Evolutionary conservation across 352 stramenopile species (phyloP).

Genomic region (Plasmopara halstedii): DNA sequence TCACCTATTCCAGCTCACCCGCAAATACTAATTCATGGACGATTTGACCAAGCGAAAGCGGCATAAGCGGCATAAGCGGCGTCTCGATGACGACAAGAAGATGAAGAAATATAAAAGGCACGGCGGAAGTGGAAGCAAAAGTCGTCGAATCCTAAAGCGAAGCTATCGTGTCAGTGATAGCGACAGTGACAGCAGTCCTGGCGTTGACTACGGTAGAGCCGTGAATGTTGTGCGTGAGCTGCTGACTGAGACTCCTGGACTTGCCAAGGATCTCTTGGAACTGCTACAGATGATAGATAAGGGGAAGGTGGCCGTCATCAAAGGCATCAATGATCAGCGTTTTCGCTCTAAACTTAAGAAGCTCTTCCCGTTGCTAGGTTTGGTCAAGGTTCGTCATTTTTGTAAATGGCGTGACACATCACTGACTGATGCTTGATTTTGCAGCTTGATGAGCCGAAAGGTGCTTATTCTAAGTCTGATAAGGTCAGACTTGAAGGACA

Average conservation of each 20-base stretch:
- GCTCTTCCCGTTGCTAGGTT: slow-evolving; percentile 66
- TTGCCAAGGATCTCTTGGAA: slow-evolving; percentile 49
- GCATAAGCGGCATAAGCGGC: slow-evolving; percentile 30
- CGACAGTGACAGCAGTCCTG: slow-evolving; percentile 9
- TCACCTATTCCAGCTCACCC: too few relatives aligned
- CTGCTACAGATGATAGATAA: slow-evolving; percentile 75
- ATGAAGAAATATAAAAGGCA: slow-evolving; percentile 29
- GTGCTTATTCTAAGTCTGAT: slow-evolving; percentile 40
- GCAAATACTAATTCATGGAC: too few relatives aligned
- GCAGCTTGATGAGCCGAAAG: slow-evolving; percentile 42
- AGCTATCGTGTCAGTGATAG: slow-evolving; percentile 9
- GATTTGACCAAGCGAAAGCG: slow-evolving; percentile 28
- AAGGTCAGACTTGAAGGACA: slow-evolving; percentile 4
- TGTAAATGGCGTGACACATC: neutral
- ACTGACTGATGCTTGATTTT: slow-evolving; percentile 1
- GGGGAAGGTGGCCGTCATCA: slow-evolving; percentile 65
- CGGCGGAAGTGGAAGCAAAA: slow-evolving; percentile 25
- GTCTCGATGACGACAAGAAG: slow-evolving; percentile 23
- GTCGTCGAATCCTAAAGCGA: slow-evolving; percentile 9
- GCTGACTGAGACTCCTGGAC: slow-evolving; percentile 55
- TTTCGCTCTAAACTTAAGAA: slow-evolving; percentile 55
- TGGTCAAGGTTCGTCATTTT: slow-evolving; percentile 37
- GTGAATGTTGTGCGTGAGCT: slow-evolving; percentile 43
- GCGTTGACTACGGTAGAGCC: slow-evolving; percentile 26
- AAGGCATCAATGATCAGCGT: slow-evolving; percentile 62